phyloP scores from a whole-genome alignment of 306 rosid species.

The Medicago lupulina region DNA sequence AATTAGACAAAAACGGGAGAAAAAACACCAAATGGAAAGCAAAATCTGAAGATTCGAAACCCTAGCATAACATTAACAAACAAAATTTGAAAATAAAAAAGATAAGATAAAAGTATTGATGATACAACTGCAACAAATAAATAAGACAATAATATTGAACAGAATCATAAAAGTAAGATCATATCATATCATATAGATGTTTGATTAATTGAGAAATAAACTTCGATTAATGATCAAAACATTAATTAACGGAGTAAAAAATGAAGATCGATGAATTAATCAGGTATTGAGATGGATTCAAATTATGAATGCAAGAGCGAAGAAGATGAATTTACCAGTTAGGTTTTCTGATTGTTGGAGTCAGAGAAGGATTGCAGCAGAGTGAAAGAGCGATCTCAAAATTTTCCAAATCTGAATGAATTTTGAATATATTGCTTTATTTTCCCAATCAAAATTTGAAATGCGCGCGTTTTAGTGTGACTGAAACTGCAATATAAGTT shows the following conservation, averaged over 20 bases:
- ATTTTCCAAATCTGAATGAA: constrained; percentile 15
- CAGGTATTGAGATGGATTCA: constrained; percentile 28
- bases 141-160: too few species aligned
- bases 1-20: too few species aligned
- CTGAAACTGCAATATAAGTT: not conserved
- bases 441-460: constrained; percentile 18
- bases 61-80: too few species aligned
- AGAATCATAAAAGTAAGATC: too few species aligned
- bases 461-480: constrained; percentile 27
- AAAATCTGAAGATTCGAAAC: not conserved
- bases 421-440: not conserved
- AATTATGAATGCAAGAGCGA: constrained; percentile 2
- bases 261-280: not conserved
- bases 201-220: too few species aligned
- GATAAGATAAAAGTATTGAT: not conserved
- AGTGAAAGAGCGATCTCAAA: too few species aligned
- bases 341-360: not conserved
- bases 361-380: not conserved
- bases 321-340: constrained; percentile 18
- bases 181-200: too few species aligned
- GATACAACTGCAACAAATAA: too few species aligned
- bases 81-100: not conserved
- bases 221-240: too few species aligned
- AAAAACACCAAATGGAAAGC: too few species aligned
- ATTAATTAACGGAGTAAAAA: too few species aligned